Conservation (phyloP, 169 alveolate genomes). For the Ichthyophthirius multifiliis region DNA sequence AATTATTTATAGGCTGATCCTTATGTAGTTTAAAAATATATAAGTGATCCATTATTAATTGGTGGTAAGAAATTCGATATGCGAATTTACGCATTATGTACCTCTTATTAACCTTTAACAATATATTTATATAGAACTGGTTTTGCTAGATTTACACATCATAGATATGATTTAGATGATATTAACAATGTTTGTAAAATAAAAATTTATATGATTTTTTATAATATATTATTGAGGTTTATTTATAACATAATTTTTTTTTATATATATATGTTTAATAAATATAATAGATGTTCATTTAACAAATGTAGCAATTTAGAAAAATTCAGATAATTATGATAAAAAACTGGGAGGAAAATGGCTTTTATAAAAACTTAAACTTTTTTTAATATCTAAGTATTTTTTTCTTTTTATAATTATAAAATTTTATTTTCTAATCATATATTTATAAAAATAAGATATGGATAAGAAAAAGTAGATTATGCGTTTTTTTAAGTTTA, state of each 20-base stretch:
- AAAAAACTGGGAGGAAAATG: slow-evolving; percentile 83
- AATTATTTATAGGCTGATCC: slow-evolving; percentile 88
- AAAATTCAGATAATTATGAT: slow-evolving; percentile 87
- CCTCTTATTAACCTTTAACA: slow-evolving; percentile 89
- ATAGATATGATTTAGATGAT: slow-evolving; percentile 77
- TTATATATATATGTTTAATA: not conserved
- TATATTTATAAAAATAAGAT: too few species aligned
- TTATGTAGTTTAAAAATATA: slow-evolving; percentile 90
- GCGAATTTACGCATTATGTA: slow-evolving; percentile 89
- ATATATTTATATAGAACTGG: slow-evolving; percentile 92
- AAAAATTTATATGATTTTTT: too few species aligned
- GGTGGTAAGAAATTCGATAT: slow-evolving; percentile 94
- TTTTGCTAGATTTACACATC: slow-evolving; percentile 92
- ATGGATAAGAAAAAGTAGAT: slow-evolving; percentile 75
- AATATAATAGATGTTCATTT: slow-evolving; percentile 72
- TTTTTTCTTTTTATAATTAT: not conserved
- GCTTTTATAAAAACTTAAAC: slow-evolving; percentile 42
- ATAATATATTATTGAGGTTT: not conserved
- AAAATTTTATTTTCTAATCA: not conserved
- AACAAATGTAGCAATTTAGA: slow-evolving; percentile 89
- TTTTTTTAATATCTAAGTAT: slow-evolving; percentile 25
- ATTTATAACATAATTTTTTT: not conserved
- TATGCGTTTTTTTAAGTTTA: slow-evolving; percentile 75
- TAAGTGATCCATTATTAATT: slow-evolving; percentile 90
- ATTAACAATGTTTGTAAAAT: slow-evolving; percentile 42